Percentiles rank a stretch among this genome's conserved stretches.
Conservation (phyloP, 1,139 yeast species). For the Candida albicans region DNA sequence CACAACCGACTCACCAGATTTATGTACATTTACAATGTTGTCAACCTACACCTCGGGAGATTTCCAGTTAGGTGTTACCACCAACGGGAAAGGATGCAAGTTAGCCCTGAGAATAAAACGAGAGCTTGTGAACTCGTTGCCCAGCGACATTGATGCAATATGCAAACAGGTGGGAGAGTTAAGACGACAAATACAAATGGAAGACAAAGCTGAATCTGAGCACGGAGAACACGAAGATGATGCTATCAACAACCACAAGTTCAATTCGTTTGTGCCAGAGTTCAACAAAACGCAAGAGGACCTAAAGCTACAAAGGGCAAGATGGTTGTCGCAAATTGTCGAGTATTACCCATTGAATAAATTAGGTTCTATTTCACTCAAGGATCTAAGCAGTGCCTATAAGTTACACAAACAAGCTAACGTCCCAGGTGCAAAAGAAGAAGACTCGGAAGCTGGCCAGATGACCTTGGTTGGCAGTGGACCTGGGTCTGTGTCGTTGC, state of each 20-base stretch:
- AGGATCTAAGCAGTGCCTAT: constrained; percentile 53
- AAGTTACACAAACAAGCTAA: constrained; percentile 8
- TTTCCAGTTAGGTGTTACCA: constrained; percentile 81
- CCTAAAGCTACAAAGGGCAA: constrained; percentile 58
- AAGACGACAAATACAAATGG: constrained; percentile 54
- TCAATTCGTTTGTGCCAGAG: constrained; percentile 65
- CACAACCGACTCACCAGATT: constrained; percentile 69
- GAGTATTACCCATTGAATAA: constrained; percentile 82
- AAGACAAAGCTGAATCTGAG: constrained; percentile 43
- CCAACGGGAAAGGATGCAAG: constrained; percentile 88
- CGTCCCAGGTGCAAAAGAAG: neutral
- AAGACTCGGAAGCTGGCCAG: constrained; percentile 38
- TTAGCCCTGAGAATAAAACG: constrained; percentile 79
- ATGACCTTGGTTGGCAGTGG: constrained; percentile 91
- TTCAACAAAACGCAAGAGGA: constrained; percentile 54
- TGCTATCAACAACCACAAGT: constrained; percentile 54
- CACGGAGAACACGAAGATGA: constrained; percentile 72
- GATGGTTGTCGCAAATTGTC: constrained; percentile 89
- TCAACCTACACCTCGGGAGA: constrained; percentile 73
- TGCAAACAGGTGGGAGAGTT: constrained; percentile 70
- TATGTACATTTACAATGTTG: constrained; percentile 73
- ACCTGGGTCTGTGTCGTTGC: constrained; percentile 82
- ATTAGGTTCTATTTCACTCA: constrained; percentile 56
- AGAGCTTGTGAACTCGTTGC: constrained; percentile 66
- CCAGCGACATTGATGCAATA: constrained; percentile 66